These are phyloP conservation scores for Entomortierella lignicola DNA, from an alignment of 192 early-diverging fungal genomes.

Conservation along the genomic window DNA sequence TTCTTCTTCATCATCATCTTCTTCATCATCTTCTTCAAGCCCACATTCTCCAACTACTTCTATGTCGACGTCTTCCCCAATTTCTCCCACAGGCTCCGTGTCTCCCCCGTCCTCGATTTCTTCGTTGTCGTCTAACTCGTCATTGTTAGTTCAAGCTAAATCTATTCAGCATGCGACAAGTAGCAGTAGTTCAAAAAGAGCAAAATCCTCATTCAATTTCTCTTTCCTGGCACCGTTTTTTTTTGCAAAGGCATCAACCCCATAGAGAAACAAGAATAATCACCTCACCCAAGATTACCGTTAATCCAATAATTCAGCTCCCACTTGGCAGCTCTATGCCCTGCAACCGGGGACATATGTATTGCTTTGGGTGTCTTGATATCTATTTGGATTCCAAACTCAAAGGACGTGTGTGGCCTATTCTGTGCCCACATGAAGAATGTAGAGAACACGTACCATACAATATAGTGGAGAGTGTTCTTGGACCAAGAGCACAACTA, in stretches of 20 bases:
- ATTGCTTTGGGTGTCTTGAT: constrained; percentile 17
- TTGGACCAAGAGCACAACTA: constrained; percentile 1
- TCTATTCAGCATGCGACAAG: not conserved
- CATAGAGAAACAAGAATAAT: not conserved
- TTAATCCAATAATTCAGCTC: not conserved
- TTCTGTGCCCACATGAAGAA: constrained; percentile 2
- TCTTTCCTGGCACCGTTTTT: too few species aligned
- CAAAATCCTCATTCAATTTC: not conserved
- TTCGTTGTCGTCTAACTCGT: not conserved
- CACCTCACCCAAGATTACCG: not conserved
- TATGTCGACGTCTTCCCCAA: too few species aligned
- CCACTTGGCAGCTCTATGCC: constrained; percentile 2
- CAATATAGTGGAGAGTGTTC: constrained; percentile 12
- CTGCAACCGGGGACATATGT: constrained; percentile 12
- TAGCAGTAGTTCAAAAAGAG: not conserved
- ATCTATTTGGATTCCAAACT: constrained; percentile 13
- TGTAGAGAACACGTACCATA: not conserved
- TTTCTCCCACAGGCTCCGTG: too few species aligned
- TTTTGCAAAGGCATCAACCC: too few species aligned
- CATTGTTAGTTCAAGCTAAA: not conserved
- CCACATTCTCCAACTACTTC: too few species aligned
- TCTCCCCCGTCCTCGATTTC: too few species aligned
- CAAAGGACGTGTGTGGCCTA: constrained; percentile 18
- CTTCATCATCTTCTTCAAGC: not conserved
- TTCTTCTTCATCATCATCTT: not conserved